These are phyloP conservation scores for Amphibolis antarctica DNA, from an alignment of 106 monocot genomes.

Conservation along the genomic window DNA sequence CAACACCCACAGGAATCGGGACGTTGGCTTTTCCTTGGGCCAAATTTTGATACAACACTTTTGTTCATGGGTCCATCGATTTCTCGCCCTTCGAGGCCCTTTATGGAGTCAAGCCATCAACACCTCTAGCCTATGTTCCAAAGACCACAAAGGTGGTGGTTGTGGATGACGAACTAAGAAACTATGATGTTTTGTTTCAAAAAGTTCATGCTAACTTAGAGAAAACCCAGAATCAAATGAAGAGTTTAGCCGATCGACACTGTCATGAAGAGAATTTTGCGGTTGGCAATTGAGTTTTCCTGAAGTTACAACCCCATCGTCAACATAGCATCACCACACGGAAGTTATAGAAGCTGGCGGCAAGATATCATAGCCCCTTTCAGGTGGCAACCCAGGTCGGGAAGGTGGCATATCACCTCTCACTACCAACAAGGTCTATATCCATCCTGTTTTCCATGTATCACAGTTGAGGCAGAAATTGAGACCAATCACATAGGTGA, in stretches of 20 bases:
- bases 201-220: background rate
- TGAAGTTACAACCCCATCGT: background rate
- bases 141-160: background rate
- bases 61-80: background rate
- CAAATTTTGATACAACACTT: background rate
- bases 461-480: background rate
- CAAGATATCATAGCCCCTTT: background rate
- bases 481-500: background rate
- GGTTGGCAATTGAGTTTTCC: background rate
- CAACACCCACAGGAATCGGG: background rate
- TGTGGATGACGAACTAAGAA: background rate
- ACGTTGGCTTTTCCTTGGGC: background rate
- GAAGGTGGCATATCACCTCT: background rate
- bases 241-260: background rate
- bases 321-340: background rate
- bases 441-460: background rate
- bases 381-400: background rate
- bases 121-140: background rate
- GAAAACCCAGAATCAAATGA: background rate
- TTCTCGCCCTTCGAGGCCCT: background rate
- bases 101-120: background rate
- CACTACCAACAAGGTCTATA: background rate
- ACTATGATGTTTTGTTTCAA: background rate
- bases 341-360: background rate
- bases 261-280: background rate